Evolutionary conservation across 306 rosid species (phyloP), one percentile per base, ranked within the genome.

Genomic region (Pueraria montana): DNA sequence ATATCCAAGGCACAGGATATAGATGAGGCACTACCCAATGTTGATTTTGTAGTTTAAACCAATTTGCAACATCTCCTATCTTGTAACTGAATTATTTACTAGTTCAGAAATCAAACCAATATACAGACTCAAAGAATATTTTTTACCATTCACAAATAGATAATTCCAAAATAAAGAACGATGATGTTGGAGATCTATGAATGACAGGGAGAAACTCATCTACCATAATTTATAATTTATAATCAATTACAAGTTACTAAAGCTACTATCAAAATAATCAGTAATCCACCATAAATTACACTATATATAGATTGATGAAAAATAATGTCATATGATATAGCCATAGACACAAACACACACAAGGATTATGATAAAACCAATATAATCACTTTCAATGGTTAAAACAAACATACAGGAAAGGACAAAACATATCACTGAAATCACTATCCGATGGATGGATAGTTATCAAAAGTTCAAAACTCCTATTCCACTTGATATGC

Each of bases 71-170:
- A 45, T 40, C 61, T 84, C 34, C 64, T 72, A 63, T 13, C 45
- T 20, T 72, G 61, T 84, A 53, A 42, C 24, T 20, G 38, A 70
- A 70, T 83, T 76, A 71, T 52, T 24, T 34, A 59, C 42, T 50
- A 42, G 67, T 78, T 78, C 75, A 84, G 53, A 78, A 68, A 72
- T 63, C 53, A 40, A 63, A 53, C 32, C 73, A 18, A 78, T 72
- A 48, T 72, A 38, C 61, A 23, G 12, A 38, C 75, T 82, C 48
- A 62, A 48, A 74, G 7, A 65, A 52, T 49, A 81, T 52, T n/a
- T 17, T 75, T 67, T 30, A 66, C 72, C 49, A 27, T 74, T 45
- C 45, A 55, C 38, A 74, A 49, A 58, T 26, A 66, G 61, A 74
- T n/a, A 50, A 50, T 30, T 65, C 26, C 59, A 42, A 68, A 48